These are phyloP conservation scores for Colletotrichum destructivum DNA, from an alignment of 2,329 filamentous ascomycete genomes.

Conservation along the genomic window DNA sequence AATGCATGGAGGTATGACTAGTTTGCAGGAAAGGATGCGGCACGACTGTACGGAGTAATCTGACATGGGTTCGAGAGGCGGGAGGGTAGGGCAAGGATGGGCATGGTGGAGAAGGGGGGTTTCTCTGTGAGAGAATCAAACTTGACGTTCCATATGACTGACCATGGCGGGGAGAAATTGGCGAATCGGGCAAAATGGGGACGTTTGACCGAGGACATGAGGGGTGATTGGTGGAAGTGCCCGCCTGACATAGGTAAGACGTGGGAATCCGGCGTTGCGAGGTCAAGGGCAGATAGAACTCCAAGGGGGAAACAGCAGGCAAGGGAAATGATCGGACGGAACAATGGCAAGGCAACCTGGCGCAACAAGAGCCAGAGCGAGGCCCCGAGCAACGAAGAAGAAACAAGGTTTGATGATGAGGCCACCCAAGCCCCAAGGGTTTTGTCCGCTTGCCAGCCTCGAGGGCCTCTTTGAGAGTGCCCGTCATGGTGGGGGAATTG, in stretches of 20 bases:
- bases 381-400: neutral
- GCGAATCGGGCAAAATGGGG: slow-evolving; percentile 28
- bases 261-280: neutral
- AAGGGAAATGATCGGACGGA: slow-evolving; percentile 12
- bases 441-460: neutral
- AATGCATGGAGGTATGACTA: neutral
- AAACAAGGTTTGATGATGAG: neutral
- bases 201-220: neutral
- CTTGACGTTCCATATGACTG: neutral
- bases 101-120: neutral
- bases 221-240: neutral
- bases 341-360: neutral
- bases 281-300: neutral
- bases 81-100: slow-evolving; percentile 6
- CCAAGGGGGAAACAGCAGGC: neutral
- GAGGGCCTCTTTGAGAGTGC: neutral
- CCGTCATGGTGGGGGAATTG: neutral
- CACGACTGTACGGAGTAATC: slow-evolving; percentile 10
- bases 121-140: neutral
- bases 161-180: slow-evolving; percentile 14
- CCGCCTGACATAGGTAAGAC: neutral
- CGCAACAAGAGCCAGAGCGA: neutral
- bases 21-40: slow-evolving; percentile 24
- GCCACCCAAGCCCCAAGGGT: neutral
- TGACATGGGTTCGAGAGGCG: slow-evolving; percentile 30